Conservation (phyloP, 495 filamentous ascomycete species). For the Hypoxylon perforatum region DNA sequence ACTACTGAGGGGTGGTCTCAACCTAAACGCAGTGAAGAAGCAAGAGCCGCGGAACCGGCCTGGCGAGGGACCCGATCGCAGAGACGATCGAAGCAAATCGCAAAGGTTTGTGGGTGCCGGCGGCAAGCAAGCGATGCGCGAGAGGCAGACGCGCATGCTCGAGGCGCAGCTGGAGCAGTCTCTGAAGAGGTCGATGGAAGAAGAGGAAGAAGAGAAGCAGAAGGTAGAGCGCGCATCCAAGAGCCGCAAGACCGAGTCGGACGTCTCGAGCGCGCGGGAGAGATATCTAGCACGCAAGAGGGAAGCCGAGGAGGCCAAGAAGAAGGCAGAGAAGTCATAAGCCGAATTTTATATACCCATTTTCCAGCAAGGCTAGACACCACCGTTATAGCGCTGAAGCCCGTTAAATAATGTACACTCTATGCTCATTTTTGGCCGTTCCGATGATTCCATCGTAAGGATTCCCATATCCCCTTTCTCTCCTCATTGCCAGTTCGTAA, state of each 20-base stretch:
- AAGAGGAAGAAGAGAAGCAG: conserved; percentile 75
- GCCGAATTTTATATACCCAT: conserved; percentile 33
- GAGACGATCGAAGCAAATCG: conserved; percentile 49
- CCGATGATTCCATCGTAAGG: conserved; percentile 13
- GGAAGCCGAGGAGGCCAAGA: conserved; percentile 77
- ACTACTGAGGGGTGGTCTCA: conserved; percentile 86
- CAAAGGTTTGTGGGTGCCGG: conserved; percentile 61
- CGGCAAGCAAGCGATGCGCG: conserved; percentile 72
- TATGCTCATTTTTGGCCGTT: conserved; percentile 18
- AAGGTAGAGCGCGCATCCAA: conserved; percentile 79
- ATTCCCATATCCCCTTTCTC: neutral
- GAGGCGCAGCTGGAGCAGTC: conserved; percentile 82
- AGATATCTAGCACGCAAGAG: conserved; percentile 86
- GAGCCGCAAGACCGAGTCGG: conserved; percentile 75
- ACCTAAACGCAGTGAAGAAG: conserved; percentile 73
- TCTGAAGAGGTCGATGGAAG: conserved; percentile 76
- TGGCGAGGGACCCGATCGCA: conserved; percentile 45
- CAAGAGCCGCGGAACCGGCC: conserved; percentile 50
- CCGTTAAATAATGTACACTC: conserved; percentile 40
- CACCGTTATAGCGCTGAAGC: conserved; percentile 16
- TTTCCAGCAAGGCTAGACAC: conserved; percentile 14
- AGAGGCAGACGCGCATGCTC: conserved; percentile 88
- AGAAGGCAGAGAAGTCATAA: conserved; percentile 52
- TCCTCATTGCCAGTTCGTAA: conserved; percentile 3
- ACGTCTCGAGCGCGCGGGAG: conserved; percentile 88